These are phyloP conservation scores for Verticillium nonalfalfae DNA, from an alignment of 2,329 filamentous ascomycete species.

Conservation along the genomic window DNA sequence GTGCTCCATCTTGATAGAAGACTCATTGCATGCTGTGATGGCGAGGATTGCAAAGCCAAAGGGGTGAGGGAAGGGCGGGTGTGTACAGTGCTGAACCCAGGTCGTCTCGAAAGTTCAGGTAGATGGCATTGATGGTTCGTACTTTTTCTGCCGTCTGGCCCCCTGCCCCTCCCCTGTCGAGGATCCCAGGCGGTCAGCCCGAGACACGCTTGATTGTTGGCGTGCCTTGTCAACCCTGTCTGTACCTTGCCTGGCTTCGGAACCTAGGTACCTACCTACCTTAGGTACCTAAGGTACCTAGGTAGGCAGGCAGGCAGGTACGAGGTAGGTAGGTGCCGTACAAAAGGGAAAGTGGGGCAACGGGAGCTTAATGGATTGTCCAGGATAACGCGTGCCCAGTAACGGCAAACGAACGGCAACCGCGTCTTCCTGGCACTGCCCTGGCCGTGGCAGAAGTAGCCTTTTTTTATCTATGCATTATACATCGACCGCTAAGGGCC, in stretches of 20 bases:
- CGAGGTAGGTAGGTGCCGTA: no score
- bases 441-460: background rate
- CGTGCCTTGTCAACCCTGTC: background rate
- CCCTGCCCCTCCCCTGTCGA: background rate
- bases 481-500: no score
- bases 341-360: background rate
- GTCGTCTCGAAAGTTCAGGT: background rate
- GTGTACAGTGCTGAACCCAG: background rate
- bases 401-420: background rate
- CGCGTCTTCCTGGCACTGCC: background rate
- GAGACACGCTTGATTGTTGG: background rate
- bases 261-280: background rate
- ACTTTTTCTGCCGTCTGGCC: conserved; percentile 10
- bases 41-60: background rate
- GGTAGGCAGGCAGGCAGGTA: no score
- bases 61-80: background rate
- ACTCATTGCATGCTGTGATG: conserved; percentile 11
- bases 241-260: background rate
- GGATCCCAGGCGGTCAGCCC: conserved; percentile 6
- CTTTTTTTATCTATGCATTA: no score
- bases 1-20: conserved; percentile 6
- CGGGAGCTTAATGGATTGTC: background rate
- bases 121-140: background rate
- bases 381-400: background rate
- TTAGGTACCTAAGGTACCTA: background rate